phyloP scores from a whole-genome alignment of 2,329 filamentous ascomycete genomes.

The Rosellinia necatrix region DNA sequence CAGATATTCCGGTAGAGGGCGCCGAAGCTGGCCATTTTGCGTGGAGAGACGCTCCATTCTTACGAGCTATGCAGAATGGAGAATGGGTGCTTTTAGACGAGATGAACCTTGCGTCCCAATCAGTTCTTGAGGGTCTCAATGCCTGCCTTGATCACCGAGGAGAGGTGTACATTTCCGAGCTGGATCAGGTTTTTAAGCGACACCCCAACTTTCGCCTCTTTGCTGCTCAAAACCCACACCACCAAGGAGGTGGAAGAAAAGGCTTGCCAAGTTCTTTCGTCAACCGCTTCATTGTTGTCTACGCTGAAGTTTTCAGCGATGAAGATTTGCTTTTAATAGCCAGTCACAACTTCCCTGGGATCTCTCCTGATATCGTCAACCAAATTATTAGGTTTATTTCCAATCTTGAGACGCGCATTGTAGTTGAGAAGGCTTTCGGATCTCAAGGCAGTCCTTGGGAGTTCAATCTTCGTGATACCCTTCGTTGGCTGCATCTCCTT shows the following conservation, averaged over 20 bases:
- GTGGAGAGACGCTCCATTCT: conserved; percentile 93
- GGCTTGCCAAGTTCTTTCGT: conserved; percentile 95
- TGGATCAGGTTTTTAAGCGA: conserved; percentile 90
- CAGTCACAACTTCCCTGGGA: conserved; percentile 71
- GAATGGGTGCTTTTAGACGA: conserved; percentile 97
- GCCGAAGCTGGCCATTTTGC: conserved; percentile 87
- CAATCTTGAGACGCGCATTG: conserved; percentile 73
- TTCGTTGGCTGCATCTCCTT: conserved; percentile 82
- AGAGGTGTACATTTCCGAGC: conserved; percentile 91
- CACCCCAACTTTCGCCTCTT: conserved; percentile 93
- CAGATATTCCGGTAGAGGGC: conserved; percentile 94
- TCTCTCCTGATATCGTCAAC: conserved; percentile 62
- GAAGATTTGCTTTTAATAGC: conserved; percentile 85
- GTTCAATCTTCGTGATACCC: conserved; percentile 88
- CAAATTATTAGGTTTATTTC: conserved; percentile 81
- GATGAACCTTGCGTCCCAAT: conserved; percentile 98
- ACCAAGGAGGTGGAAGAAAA: conserved; percentile 94
- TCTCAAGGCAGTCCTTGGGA: conserved; percentile 84
- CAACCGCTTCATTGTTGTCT: conserved; percentile 97
- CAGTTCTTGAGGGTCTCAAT: conserved; percentile 93
- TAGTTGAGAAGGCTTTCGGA: conserved; percentile 62
- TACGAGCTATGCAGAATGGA: conserved; percentile 94
- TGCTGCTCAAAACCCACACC: conserved; percentile 95
- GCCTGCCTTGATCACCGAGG: conserved; percentile 96
- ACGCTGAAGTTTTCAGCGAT: conserved; percentile 85